These are phyloP conservation scores for Saccharomycopsis sp. DNA, from an alignment of 805 yeast genomes.

Conservation along the genomic window DNA sequence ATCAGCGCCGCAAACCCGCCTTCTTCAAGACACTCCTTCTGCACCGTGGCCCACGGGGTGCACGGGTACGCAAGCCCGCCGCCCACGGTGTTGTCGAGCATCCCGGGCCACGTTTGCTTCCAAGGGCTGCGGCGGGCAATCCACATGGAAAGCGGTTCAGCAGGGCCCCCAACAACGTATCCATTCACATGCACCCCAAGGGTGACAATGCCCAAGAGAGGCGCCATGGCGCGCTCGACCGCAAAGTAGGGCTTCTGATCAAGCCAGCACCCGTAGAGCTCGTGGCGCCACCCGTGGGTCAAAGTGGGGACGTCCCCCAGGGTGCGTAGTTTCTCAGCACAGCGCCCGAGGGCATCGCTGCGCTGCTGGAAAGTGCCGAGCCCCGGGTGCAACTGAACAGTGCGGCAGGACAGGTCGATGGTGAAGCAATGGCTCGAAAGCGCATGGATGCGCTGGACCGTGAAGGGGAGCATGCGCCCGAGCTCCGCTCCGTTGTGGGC, in stretches of 20 bases:
- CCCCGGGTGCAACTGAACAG: constrained; percentile 26
- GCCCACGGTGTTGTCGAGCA: constrained; percentile 89
- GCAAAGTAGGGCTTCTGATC: constrained; percentile 53
- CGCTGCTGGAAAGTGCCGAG: constrained; percentile 35
- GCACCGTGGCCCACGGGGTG: constrained; percentile 63
- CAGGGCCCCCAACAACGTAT: constrained; percentile 51
- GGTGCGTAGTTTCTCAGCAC: constrained; percentile 37
- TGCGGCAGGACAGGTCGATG: constrained; percentile 25
- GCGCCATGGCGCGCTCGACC: constrained; percentile 75
- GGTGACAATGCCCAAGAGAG: constrained; percentile 75
- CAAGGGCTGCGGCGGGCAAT: constrained; percentile 69
- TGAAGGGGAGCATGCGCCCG: constrained; percentile 30
- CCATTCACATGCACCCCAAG: constrained; percentile 90
- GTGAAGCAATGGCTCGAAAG: constrained; percentile 15
- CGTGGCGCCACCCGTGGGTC: constrained; percentile 73
- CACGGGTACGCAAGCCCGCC: constrained; percentile 87
- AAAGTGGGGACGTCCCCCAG: constrained; percentile 30
- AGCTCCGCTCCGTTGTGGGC: constrained; percentile 29
- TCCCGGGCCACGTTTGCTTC: constrained; percentile 84
- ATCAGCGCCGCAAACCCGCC: constrained; percentile 61
- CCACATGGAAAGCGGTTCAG: constrained; percentile 53
- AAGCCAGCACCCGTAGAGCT: constrained; percentile 63
- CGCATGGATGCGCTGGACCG: constrained; percentile 24
- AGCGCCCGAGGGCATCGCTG: constrained; percentile 31
- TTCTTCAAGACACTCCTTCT: constrained; percentile 86